These are phyloP conservation scores for Cnidoscolus chayamansa DNA, from an alignment of 441 rosid species.

Conservation along the genomic window DNA sequence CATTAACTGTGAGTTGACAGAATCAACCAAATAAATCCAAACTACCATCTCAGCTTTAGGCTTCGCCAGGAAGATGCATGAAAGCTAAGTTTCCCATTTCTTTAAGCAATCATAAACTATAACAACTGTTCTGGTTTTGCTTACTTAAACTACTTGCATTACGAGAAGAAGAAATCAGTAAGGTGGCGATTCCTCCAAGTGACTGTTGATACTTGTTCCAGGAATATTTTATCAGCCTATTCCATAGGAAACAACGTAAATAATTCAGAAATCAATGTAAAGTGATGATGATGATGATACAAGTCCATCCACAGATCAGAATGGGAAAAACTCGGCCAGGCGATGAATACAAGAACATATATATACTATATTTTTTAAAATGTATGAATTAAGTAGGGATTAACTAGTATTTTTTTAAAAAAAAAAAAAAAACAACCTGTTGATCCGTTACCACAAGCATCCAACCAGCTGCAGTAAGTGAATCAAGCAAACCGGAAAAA, in stretches of 20 bases:
- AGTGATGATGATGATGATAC: background rate
- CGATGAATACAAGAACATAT: constrained; percentile 16
- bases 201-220: background rate
- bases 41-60: background rate
- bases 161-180: background rate
- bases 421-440: too few species aligned
- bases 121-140: background rate
- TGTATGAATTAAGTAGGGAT: too few species aligned
- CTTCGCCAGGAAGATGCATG: background rate
- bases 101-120: background rate
- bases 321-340: background rate
- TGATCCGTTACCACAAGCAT: background rate
- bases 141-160: constrained; percentile 6
- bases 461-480: constrained; percentile 16
- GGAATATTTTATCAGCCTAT: constrained; percentile 19
- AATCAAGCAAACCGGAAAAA: background rate
- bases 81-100: background rate
- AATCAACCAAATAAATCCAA: background rate
- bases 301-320: too few species aligned
- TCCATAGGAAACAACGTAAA: constrained; percentile 27
- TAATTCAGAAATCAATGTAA: background rate
- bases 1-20: background rate
- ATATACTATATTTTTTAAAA: background rate
- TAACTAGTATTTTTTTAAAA: too few species aligned
- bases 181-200: background rate